Base-by-base conservation (phyloP, 352 stramenopile species). In the Globisporangium polare region DNA sequence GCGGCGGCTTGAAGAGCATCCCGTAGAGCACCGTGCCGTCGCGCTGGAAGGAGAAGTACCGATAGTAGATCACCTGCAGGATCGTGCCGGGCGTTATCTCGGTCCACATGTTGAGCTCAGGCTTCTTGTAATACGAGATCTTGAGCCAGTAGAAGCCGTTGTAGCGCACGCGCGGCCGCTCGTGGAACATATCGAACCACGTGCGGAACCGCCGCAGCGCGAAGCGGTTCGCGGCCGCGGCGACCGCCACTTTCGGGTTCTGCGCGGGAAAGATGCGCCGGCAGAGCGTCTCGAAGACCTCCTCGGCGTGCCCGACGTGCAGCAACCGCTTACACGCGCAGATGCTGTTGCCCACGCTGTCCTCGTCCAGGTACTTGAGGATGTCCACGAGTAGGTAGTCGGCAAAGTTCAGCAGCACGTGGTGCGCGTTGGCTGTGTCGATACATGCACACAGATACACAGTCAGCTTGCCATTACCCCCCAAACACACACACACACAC, bases 71-170 rank as follows among this genome's bases (percentile, higher is more conserved):
- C 39, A 86, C 83, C 60, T 88, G 81, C 12, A 94, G 69, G 65
- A 94, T 90, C 63, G 84, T 87, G 33, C 77, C 79, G 0, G 81
- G 74, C 17, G 66, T 59, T 22, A 89, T 78, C 13, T 93, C 84
- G 29, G 69, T 86, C 82, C 81, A 93, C 83, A 94, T 91, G 67
- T 87, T 94, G 59, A 88, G 68, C 69, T 94, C 82, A 13, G 84
- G 82, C 64, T 89, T 91, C 73, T 94, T 92, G 74, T 91, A 90
- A 72, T 94, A 92, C 61, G 73, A 82, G 15, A 88, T 75, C 51
- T 80, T 80, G 52, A 92, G 78, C 64, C 72, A 86, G 68, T 94
- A 94, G 60, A 91, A 90, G 29, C 84, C 83, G 58, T 89, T 89
- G 74, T 93, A 76, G 33, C 83, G 82, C 67, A 94, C 82, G 12